Base-by-base conservation (phyloP, 2,329 filamentous ascomycete genomes). In the Cladosporium velox region DNA sequence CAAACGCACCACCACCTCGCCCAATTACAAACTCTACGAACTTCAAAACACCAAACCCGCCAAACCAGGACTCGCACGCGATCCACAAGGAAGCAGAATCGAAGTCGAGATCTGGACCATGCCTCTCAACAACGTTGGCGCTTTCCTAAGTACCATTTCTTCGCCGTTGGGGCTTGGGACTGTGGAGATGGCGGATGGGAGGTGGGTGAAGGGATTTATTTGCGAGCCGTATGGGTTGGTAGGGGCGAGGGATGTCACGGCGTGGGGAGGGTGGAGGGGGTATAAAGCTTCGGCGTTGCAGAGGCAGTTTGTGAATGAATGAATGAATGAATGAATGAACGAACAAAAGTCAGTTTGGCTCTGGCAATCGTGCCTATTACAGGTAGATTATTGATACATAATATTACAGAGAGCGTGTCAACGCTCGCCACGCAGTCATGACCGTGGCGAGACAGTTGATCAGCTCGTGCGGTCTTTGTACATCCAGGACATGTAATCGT, bases 401-500 rank as follows among this genome's bases (percentile, higher is more conserved):
- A 54, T 54, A n/a, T 32, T 47, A 47, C 41, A 47, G n/a, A 47
- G 8, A 2, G 41, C 41, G 41, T 11, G 15, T 12, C 7, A 47
- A 47, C 10, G n/a, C 41, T 47, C n/a, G 2, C 41, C 41, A 47
- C 41, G 41, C 41, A 21, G n/a, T 47, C 41, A 12, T 47, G 41
- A 47, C 41, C 41, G 41, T 47, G 41, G 41, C n/a, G n/a, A 47
- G 0, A 7, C 8, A 21, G n/a, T 47, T 21, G n/a, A 47, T 47
- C 41, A 47, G 41, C n/a, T 12, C 41, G n/a, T 21, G 59, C 28
- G 55, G 28, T 64, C 34, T 47, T 59, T 18, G 60, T 67, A 68
- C 63, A 71, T 59, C 70, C 70, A 71, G 4, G 28, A 51, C 66
- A 70, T 57, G 38, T 71, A 71, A n/a, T 67, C 69, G 2, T 70